Evolutionary conservation across 73 alveolate species (phyloP).

Genomic region (Paramecium tetraurelia): DNA sequence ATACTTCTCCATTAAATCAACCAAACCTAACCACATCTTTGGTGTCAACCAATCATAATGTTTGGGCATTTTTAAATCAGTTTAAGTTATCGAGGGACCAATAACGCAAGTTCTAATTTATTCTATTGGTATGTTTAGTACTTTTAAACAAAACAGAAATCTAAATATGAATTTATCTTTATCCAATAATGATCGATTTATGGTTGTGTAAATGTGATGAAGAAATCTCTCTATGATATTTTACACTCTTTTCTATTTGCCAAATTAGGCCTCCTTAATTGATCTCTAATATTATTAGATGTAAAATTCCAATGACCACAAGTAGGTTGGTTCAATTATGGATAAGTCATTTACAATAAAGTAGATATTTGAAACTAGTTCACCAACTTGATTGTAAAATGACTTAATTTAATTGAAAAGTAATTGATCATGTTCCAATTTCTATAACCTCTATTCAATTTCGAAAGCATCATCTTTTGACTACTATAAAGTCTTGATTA

Average conservation of each 20-base stretch:
- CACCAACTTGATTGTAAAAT: slow-evolving; percentile 69
- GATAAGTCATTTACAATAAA: slow-evolving; percentile 78
- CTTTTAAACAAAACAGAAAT: slow-evolving; percentile 84
- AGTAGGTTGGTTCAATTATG: slow-evolving; percentile 81
- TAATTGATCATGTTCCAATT: slow-evolving; percentile 65
- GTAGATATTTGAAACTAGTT: slow-evolving; percentile 77
- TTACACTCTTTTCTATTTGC: slow-evolving; percentile 60
- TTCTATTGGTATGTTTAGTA: slow-evolving; percentile 68
- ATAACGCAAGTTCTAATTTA: slow-evolving; percentile 91
- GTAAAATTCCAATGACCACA: slow-evolving; percentile 81
- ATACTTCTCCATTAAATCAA: slow-evolving; percentile 86
- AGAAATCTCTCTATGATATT: slow-evolving; percentile 76
- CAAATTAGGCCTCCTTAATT: slow-evolving; percentile 65
- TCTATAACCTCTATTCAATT: slow-evolving; percentile 69
- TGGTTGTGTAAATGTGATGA: slow-evolving; percentile 66
- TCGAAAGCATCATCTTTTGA: slow-evolving; percentile 76
- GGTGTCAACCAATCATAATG: slow-evolving; percentile 82
- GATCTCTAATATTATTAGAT: slow-evolving; percentile 63
- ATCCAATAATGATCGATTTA: slow-evolving; percentile 91
- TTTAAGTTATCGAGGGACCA: slow-evolving; percentile 86
- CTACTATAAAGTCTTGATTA: slow-evolving; percentile 70
- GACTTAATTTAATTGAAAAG: slow-evolving; percentile 68
- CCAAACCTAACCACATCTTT: slow-evolving; percentile 92
- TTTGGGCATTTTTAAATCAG: slow-evolving; percentile 83
- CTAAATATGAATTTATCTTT: slow-evolving; percentile 91